Evolutionary conservation across 31 red algal genomes (phyloP).

Genomic region (Asparagopsis taxiformis): DNA sequence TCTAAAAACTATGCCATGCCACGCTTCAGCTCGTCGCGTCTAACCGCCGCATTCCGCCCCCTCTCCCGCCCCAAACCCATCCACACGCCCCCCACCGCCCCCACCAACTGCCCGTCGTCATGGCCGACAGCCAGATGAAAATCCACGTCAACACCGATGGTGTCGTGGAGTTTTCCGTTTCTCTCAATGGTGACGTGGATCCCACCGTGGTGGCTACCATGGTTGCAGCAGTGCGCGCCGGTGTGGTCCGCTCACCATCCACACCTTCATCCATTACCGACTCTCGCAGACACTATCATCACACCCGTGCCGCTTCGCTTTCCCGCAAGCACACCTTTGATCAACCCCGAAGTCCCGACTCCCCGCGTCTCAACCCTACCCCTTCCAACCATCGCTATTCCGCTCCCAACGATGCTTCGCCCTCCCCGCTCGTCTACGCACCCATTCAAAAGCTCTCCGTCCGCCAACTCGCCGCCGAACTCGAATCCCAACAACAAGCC

Average conservation of each 20-base stretch:
- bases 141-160: conserved; percentile 4
- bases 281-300: neutral
- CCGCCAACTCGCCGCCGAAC: conserved; percentile 4
- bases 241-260: neutral
- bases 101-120: neutral
- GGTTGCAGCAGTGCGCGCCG: conserved; percentile 12
- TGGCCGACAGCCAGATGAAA: neutral
- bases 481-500: conserved; percentile 1
- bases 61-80: neutral
- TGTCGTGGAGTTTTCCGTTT: conserved; percentile 10
- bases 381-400: neutral
- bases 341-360: neutral
- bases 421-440: neutral
- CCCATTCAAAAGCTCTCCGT: conserved; percentile 11
- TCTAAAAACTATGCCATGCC: too few relatives aligned
- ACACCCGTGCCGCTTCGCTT: neutral
- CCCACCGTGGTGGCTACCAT: conserved; percentile 5
- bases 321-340: too few relatives aligned
- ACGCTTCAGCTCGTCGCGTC: too few relatives aligned
- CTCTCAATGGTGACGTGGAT: neutral
- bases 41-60: too few relatives aligned
- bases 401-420: neutral
- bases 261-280: neutral
- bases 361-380: neutral
- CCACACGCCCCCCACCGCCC: neutral